phyloP scores from a whole-genome alignment of 768 basidiomycete species.

The Tricholoma flavovirens region DNA sequence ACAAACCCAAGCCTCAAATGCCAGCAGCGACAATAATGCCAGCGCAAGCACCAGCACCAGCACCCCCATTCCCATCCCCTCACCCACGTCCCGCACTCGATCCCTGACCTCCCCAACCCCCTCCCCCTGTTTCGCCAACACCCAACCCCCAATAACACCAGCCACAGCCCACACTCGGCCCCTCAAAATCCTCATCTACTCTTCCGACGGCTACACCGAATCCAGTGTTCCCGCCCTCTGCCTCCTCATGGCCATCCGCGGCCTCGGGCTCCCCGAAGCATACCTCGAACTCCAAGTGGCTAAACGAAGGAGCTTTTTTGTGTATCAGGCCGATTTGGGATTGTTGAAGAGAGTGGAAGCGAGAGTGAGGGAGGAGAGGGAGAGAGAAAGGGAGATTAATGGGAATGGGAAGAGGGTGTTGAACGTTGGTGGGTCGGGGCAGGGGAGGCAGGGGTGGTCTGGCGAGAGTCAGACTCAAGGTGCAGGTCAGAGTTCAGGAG shows the following conservation, averaged over 20 bases:
- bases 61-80: slow-evolving; percentile 9
- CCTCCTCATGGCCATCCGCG: slow-evolving; percentile 75
- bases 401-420: slow-evolving; percentile 23
- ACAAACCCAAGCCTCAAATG: slow-evolving; percentile 15
- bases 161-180: slow-evolving; percentile 45
- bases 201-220: slow-evolving; percentile 90
- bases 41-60: not conserved
- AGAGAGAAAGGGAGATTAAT: slow-evolving; percentile 30
- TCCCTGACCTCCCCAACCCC: slow-evolving; percentile 29
- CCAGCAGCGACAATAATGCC: not conserved
- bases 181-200: slow-evolving; percentile 73
- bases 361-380: slow-evolving; percentile 36
- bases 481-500: not conserved
- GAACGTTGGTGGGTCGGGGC: slow-evolving; percentile 2
- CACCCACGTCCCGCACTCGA: slow-evolving; percentile 24
- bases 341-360: slow-evolving; percentile 68
- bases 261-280: slow-evolving; percentile 74
- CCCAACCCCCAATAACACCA: slow-evolving; percentile 7
- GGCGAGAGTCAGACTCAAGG: slow-evolving; percentile 1
- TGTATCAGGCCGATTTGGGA: slow-evolving; percentile 77
- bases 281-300: slow-evolving; percentile 86
- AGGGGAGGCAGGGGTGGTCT: slow-evolving; percentile 6
- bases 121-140: slow-evolving; percentile 10
- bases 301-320: slow-evolving; percentile 83
- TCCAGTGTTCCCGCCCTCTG: slow-evolving; percentile 82